Base-by-base conservation (phyloP, 768 basidiomycete species). In the Lactifluus piperatus region DNA sequence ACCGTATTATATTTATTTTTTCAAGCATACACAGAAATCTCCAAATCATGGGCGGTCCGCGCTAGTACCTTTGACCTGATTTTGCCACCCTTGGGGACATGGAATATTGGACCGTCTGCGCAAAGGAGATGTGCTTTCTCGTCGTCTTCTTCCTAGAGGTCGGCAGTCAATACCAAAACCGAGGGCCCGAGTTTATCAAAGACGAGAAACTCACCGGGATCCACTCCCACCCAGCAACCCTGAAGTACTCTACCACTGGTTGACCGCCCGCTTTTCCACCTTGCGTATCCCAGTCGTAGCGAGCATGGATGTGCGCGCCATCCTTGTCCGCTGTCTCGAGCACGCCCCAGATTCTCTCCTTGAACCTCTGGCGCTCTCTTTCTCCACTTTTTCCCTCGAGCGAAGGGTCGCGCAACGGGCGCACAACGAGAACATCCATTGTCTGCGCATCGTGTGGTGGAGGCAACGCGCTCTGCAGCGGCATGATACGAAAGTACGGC, bases 141-240 rank as follows among this genome's bases (percentile, higher is more conserved):
- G 62, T 92, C 88, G 27, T 66, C 64, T 11, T 76, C 71, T 62
- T 84, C 79, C 88, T 93, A 65, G 51, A 66, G 51, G 37, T n/a
- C 10, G 57, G 27, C 50, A 46, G 4, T 50, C 60, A 56, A 20
- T 8, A 7, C 46, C 32, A 54, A 34, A 39, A 56, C n/a, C 37
- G 4, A 44, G 14, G 18, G 29, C 5, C 13, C n/a, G n/a, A n/a
- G n/a, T n/a, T n/a, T n/a, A n/a, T n/a, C n/a, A n/a, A 22, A 36
- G 14, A 20, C 29, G n/a, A 13, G 29, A 47, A 20, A 74, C 83
- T 67, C 67, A 92, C 91, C 20, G 93, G 94, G 43, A 75, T 75
- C 94, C 94, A 97, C 64, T 88, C 84, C 85, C 92, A 94, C 7
- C 85, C 85, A 16, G 79, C 81, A 64, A 84, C 87, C 26, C 92